Conservation (phyloP, 495 filamentous ascomycete species). For the Hypoxylon subgilvum region DNA sequence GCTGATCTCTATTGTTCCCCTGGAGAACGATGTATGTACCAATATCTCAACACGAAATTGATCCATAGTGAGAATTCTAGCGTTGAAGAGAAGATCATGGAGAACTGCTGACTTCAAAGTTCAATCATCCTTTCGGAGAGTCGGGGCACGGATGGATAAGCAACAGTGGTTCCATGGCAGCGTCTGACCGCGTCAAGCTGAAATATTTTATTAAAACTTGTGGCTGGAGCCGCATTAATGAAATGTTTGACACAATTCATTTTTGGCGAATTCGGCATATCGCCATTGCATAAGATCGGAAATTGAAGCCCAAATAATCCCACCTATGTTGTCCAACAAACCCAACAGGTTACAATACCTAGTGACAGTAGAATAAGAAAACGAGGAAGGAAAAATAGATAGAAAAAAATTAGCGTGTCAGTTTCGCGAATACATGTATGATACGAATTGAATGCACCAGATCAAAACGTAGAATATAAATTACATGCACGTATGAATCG, state of each 20-base stretch:
- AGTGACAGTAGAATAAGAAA: background rate
- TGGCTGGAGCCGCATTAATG: constrained; percentile 18
- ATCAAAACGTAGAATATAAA: no score
- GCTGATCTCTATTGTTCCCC: no score
- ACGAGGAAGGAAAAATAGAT: background rate
- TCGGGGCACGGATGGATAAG: constrained; percentile 9
- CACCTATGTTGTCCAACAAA: no score
- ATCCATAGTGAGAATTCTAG: no score
- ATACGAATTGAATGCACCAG: no score
- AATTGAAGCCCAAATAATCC: constrained; percentile 3
- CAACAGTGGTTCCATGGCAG: background rate
- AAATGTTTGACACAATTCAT: constrained; percentile 1
- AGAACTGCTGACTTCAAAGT: constrained; percentile 11
- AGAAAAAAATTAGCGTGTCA: no score
- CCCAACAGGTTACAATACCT: no score
- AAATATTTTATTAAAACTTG: constrained; percentile 24
- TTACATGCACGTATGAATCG: constrained; percentile 3
- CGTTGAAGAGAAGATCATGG: no score
- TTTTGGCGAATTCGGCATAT: constrained; percentile 15
- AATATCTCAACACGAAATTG: no score
- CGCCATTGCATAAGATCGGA: constrained; percentile 23
- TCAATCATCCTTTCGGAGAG: no score
- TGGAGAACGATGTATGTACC: no score
- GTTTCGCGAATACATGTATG: no score
- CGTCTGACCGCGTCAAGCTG: constrained; percentile 22